Percentiles rank a stretch among this genome's conserved stretches.
These are phyloP conservation scores for Phragmites australis DNA, from an alignment of 176 grass and related monocot genomes.

Conservation along the genomic window DNA sequence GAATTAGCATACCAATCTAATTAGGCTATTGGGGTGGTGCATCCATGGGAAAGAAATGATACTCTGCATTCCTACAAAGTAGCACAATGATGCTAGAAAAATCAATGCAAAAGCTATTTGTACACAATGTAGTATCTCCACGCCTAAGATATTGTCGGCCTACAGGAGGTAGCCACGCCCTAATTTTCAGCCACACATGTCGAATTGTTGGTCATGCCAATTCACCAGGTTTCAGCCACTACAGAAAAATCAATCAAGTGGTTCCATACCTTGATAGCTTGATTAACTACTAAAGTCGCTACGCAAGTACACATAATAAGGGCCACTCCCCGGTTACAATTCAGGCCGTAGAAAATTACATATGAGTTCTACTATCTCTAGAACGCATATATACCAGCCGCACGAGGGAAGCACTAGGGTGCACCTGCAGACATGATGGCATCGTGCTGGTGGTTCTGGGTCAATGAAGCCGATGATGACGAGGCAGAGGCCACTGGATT, in stretches of 20 bases:
- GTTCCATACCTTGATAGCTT: too few species aligned
- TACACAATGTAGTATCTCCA: too few species aligned
- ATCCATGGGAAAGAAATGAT: slow-evolving; percentile 43
- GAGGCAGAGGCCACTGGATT: slow-evolving; percentile 25
- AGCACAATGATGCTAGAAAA: too few species aligned
- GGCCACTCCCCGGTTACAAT: too few species aligned
- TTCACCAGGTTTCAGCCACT: background rate
- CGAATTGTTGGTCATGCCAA: background rate
- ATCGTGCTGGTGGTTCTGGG: slow-evolving; percentile 45
- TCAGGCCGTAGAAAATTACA: background rate
- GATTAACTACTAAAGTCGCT: background rate
- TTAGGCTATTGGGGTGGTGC: slow-evolving; percentile 43
- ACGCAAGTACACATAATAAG: background rate
- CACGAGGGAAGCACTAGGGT: background rate
- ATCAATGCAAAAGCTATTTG: too few species aligned
- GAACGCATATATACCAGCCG: too few species aligned
- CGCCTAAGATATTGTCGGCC: too few species aligned
- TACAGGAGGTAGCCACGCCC: background rate
- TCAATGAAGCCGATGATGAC: slow-evolving; percentile 18
- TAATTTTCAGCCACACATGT: background rate
- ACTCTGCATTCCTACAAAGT: too few species aligned
- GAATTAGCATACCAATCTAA: slow-evolving; percentile 48
- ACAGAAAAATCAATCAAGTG: background rate
- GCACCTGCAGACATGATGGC: slow-evolving; percentile 65
- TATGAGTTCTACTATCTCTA: too few species aligned